Percentiles rank a stretch among this genome's conserved stretches.
phyloP scores from a whole-genome alignment of 176 grass and related monocot genomes.

The Chloris gayana region DNA sequence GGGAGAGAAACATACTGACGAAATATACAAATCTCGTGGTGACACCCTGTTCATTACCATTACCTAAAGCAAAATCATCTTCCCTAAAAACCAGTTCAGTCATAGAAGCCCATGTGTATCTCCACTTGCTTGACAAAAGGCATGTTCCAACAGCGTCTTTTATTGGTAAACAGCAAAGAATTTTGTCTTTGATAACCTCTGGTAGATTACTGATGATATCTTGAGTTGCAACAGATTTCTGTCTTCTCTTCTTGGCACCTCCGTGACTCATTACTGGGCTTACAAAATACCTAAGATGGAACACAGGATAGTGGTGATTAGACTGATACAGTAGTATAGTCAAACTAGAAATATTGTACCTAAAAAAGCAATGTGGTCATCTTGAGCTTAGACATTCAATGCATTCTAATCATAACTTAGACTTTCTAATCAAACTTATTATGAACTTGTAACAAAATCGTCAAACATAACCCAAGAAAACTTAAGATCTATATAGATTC shows the following conservation, averaged over 20 bases:
- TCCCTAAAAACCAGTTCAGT: conserved; percentile 42
- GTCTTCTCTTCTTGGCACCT: conserved; percentile 18
- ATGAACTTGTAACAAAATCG: not conserved
- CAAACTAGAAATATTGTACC: not conserved
- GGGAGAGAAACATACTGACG: conserved; percentile 26
- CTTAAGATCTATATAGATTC: not conserved
- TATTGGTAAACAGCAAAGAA: conserved; percentile 48
- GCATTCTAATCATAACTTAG: not conserved
- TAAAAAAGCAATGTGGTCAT: not conserved
- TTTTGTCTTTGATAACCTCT: conserved; percentile 48
- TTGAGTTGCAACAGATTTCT: conserved; percentile 14
- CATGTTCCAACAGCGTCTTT: conserved; percentile 53
- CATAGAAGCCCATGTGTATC: conserved; percentile 53
- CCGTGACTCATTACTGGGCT: conserved; percentile 3
- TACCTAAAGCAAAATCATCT: conserved; percentile 36
- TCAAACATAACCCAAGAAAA: not conserved
- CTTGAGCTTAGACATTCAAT: not conserved
- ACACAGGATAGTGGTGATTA: not conserved
- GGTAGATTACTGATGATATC: conserved; percentile 62
- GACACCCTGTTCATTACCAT: conserved; percentile 10
- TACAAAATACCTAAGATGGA: not conserved
- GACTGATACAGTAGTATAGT: not conserved
- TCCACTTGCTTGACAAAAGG: conserved; percentile 55
- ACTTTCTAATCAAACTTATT: not conserved
- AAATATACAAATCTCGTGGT: not conserved